Conservation (phyloP, 805 yeast genomes). For the Ogataea nakhonphanomensis region DNA sequence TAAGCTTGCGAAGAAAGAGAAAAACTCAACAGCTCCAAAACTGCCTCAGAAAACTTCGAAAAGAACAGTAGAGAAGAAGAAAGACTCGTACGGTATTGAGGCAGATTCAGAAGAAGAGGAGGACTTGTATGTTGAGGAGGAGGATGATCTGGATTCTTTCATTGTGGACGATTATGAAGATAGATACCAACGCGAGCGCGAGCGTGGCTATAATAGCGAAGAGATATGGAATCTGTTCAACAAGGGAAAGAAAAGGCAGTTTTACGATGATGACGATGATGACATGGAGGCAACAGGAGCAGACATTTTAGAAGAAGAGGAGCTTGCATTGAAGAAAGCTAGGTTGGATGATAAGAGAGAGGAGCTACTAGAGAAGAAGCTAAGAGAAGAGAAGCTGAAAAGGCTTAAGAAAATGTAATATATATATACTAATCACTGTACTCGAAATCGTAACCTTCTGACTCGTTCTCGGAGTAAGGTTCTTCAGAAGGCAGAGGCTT, state of each 20-base stretch:
- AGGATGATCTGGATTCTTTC: slow-evolving; percentile 55
- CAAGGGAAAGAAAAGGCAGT: slow-evolving; percentile 52
- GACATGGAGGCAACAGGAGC: slow-evolving; percentile 96
- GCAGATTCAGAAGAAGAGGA: slow-evolving; percentile 30
- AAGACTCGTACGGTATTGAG: slow-evolving; percentile 30
- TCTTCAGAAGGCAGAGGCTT: not conserved
- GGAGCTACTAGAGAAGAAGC: slow-evolving; percentile 52
- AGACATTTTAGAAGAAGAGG: slow-evolving; percentile 83
- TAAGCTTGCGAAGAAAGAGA: slow-evolving; percentile 35
- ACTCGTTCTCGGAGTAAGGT: slow-evolving; percentile 8
- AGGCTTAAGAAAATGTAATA: slow-evolving; percentile 24
- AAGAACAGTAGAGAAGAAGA: slow-evolving; percentile 4
- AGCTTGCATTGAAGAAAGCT: slow-evolving; percentile 62
- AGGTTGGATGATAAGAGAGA: slow-evolving; percentile 74
- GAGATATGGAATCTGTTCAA: slow-evolving; percentile 89
- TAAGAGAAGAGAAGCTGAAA: slow-evolving; percentile 43
- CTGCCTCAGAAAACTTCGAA: too few species aligned
- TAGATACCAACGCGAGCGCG: slow-evolving; percentile 1
- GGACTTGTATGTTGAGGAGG: slow-evolving; percentile 42
- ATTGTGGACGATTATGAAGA: slow-evolving; percentile 46
- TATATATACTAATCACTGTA: slow-evolving; percentile 31
- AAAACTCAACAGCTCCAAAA: not conserved
- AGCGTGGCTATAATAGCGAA: slow-evolving; percentile 56
- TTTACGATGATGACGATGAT: slow-evolving; percentile 47
- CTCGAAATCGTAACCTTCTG: slow-evolving; percentile 45